A percentile compares a stretch with the other conserved stretches of the same genome.
Conservation (phyloP, 2,329 filamentous ascomycete genomes). For the Neophaeococcomyces aloes region DNA sequence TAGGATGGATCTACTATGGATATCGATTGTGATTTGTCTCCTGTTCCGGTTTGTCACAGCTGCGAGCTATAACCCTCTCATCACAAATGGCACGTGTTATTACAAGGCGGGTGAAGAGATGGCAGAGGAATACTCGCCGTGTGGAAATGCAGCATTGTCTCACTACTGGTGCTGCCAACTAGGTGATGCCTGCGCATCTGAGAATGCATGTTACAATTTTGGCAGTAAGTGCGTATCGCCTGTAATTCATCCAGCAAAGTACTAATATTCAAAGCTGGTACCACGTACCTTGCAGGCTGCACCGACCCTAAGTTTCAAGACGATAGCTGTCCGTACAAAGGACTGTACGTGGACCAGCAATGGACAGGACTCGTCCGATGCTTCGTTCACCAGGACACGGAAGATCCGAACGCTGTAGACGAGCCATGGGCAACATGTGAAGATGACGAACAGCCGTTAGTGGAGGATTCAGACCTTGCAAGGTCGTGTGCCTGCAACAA, state of each 20-base stretch:
- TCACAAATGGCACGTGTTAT: slow-evolving; percentile 19
- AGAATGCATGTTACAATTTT: slow-evolving; percentile 19
- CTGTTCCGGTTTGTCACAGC: slow-evolving; percentile 6
- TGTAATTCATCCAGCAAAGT: not conserved
- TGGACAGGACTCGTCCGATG: slow-evolving; percentile 5
- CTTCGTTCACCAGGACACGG: not conserved
- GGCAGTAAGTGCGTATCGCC: slow-evolving; percentile 9
- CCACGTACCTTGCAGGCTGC: slow-evolving; percentile 21
- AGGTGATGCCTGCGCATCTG: slow-evolving; percentile 16
- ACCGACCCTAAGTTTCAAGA: slow-evolving; percentile 19
- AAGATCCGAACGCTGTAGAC: too few species aligned
- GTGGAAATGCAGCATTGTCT: slow-evolving; percentile 17
- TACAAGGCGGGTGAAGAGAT: slow-evolving; percentile 14
- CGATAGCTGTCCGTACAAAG: slow-evolving; percentile 7
- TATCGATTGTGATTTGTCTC: not conserved
- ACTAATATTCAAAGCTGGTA: slow-evolving; percentile 13
- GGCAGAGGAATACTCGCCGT: slow-evolving; percentile 18
- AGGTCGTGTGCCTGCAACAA: not conserved
- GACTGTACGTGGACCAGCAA: slow-evolving; percentile 1
- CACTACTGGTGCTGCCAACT: slow-evolving; percentile 20
- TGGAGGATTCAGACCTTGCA: too few species aligned
- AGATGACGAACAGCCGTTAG: slow-evolving; percentile 1
- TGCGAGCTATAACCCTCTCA: slow-evolving; percentile 15
- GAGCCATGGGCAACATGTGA: slow-evolving; percentile 14
- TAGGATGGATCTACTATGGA: not conserved